Conservation (phyloP, 257 asterid genomes). For the Solanum bukasovii region DNA sequence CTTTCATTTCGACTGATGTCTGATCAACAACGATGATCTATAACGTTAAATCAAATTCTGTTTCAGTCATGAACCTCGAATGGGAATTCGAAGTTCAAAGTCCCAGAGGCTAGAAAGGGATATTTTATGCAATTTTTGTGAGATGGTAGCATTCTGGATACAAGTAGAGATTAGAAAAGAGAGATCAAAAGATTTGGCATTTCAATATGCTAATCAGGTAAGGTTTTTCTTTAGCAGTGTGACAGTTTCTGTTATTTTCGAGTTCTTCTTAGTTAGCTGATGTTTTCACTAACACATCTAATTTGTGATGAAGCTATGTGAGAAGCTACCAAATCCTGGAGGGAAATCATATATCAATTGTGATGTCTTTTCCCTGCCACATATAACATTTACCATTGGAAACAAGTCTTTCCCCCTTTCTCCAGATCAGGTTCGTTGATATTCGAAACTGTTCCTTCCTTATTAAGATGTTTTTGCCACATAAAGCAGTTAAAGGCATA, state of each 20-base stretch:
- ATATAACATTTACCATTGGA: constrained; percentile 19
- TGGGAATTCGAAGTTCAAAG: neutral
- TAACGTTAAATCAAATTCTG: neutral
- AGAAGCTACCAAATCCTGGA: constrained; percentile 22
- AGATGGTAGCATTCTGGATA: constrained; percentile 25
- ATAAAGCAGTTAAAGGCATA: neutral
- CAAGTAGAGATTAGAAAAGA: constrained; percentile 18
- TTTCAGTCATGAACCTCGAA: neutral
- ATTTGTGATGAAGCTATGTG: constrained; percentile 13
- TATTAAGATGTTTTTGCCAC: too few relatives aligned
- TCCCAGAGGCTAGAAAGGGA: neutral
- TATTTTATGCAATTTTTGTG: constrained; percentile 11
- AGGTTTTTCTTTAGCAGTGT: neutral
- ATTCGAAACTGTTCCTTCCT: neutral
- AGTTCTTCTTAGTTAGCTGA: neutral
- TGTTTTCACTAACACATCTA: neutral
- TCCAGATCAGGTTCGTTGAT: constrained; percentile 12
- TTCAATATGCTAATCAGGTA: constrained; percentile 17
- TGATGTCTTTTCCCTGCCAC: constrained; percentile 14
- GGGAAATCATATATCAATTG: constrained; percentile 18
- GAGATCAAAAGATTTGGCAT: constrained; percentile 7
- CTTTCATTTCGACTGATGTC: neutral
- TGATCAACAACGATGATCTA: neutral
- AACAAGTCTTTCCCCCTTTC: constrained; percentile 20
- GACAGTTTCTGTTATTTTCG: neutral